Conservation (phyloP, 306 rosid species). For the Cicer chorassanicum region DNA sequence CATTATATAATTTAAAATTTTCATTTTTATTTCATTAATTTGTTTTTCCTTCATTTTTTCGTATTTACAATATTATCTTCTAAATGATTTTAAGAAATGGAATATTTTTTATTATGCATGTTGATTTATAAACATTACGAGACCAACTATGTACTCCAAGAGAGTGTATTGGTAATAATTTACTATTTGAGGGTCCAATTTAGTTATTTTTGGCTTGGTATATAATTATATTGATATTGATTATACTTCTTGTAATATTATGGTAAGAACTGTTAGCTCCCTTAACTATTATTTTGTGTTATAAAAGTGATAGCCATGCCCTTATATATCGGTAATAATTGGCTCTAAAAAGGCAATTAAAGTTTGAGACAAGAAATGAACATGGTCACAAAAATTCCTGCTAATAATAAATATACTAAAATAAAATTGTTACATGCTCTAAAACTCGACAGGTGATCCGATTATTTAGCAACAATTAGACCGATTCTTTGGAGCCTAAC, state of each 20-base stretch:
- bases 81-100: no score
- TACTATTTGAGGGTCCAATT: no score
- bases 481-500: slow-evolving; percentile 1
- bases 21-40: no score
- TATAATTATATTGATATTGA: neutral
- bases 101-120: no score
- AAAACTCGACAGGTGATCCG: slow-evolving; percentile 37
- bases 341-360: slow-evolving; percentile 2
- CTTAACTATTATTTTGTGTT: neutral
- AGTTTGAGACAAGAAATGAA: slow-evolving; percentile 24
- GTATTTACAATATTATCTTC: no score
- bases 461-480: slow-evolving; percentile 12
- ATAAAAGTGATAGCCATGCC: neutral
- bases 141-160: no score
- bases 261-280: neutral
- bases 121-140: no score
- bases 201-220: no score
- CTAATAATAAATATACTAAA: slow-evolving; percentile 1
- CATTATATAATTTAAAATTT: no score
- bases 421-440: slow-evolving; percentile 13
- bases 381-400: slow-evolving; percentile 1
- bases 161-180: no score
- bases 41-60: no score
- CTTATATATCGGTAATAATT: slow-evolving; percentile 6
- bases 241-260: neutral